Conservation (phyloP, 768 basidiomycete species). For the Serendipita sp. region DNA sequence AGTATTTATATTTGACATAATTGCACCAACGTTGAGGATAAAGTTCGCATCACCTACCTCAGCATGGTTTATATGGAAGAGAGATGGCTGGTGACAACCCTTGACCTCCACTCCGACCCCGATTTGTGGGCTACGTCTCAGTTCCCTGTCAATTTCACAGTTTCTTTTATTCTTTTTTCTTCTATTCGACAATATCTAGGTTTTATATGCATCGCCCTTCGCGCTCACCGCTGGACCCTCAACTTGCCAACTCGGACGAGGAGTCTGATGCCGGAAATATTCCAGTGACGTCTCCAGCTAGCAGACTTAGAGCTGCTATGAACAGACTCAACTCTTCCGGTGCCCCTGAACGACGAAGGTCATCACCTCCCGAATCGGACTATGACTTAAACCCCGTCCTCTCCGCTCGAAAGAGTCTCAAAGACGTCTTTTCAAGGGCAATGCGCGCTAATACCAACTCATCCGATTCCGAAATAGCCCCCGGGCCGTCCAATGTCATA, state of each 20-base stretch:
- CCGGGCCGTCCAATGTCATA: neutral
- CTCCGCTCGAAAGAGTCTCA: slow-evolving; percentile 1
- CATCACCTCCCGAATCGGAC: neutral
- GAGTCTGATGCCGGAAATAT: neutral
- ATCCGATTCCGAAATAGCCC: neutral
- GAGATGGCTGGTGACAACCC: neutral
- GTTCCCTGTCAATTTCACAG: neutral
- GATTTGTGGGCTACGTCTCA: neutral
- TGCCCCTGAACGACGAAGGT: neutral
- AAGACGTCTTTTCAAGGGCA: slow-evolving; percentile 3
- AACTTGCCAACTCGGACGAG: neutral
- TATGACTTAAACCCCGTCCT: slow-evolving; percentile 5
- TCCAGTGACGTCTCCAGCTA: neutral
- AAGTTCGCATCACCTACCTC: neutral
- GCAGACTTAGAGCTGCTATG: slow-evolving; percentile 4
- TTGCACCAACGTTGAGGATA: neutral
- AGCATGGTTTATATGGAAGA: neutral
- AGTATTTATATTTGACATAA: too few relatives aligned
- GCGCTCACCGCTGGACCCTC: neutral
- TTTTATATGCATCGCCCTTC: neutral
- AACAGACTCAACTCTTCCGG: neutral
- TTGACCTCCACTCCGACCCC: neutral
- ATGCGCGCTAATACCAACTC: neutral
- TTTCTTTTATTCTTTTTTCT: neutral
- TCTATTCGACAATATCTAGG: neutral